Base-by-base conservation (phyloP, 495 filamentous ascomycete genomes). In the Lepraria neglecta region DNA sequence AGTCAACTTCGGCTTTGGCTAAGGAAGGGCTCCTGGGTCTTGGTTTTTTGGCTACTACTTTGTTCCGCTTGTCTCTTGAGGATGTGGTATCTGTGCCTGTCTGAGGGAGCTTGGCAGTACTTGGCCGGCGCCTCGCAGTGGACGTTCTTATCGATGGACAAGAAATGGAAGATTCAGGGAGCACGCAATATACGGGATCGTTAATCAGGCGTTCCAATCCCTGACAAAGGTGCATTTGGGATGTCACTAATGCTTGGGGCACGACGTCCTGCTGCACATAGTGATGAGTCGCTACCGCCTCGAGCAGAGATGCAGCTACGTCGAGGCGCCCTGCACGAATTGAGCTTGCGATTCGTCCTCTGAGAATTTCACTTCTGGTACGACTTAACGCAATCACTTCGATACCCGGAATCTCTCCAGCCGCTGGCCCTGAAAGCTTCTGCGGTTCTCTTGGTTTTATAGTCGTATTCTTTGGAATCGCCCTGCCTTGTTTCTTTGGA, bases 141-240 rank as follows among this genome's bases (percentile, higher is more conserved):
- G n/a, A 44, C 1, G 40, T 40, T 17, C 19, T 57, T 40, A 91
- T 75, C 4, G 88, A 84, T 10, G 91, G 90, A 62, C 91, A 82
- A 0, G 88, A 91, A 38, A 94, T 87, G 5, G 90, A 95, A 6
- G 94, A 97, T 62, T 98, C 94, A 9, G 90, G 87, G 28, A 98
- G 78, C 19, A 92, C 84, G 44, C 88, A 94, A 70, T 91, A 95
- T 1, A 92, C 86, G 11, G 91, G 86, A 74, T 97, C 90, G 4
- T 80, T 76, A 15, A 82, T 78, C 73, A 98, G 85, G 54, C 84
- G 78, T 21, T 84, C 82, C 64, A 87, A 71, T 57, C 81, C 86
- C 71, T 84, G 77, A 6, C 78, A 71, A 58, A 89, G 71, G 9
- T 84, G 73, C 44, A 80, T 76, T 47, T 79, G 78, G 3, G 85